Evolutionary conservation across 1,284 basidiomycete genomes (phyloP).

Genomic region (Trametes versicolor): DNA sequence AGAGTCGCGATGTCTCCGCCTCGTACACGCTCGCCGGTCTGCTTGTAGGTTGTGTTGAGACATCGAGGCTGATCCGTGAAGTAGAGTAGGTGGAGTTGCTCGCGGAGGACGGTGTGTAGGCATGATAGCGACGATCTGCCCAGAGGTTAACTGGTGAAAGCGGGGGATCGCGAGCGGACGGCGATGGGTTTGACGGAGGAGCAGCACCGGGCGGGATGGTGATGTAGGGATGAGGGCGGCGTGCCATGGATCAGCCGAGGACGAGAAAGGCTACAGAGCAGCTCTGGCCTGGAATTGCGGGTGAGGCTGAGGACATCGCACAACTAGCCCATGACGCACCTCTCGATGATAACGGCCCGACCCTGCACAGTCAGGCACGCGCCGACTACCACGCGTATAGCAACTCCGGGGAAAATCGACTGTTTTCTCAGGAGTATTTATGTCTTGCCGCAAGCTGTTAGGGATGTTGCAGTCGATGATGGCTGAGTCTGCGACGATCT

Average conservation of each 20-base stretch:
- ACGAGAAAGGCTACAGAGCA: constrained; percentile 24
- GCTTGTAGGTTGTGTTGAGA: constrained; percentile 45
- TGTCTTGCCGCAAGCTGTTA: background rate
- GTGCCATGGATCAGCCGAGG: constrained; percentile 32
- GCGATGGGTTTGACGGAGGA: constrained; percentile 44
- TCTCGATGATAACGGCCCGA: constrained; percentile 25
- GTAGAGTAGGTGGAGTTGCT: constrained; percentile 37
- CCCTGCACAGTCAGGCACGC: constrained; percentile 17
- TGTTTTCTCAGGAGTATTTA: background rate
- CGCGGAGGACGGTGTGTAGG: constrained; percentile 33
- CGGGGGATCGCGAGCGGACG: constrained; percentile 41
- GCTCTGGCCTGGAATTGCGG: constrained; percentile 8
- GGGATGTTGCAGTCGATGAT: background rate
- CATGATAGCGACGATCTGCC: constrained; percentile 38
- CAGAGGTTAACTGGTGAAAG: constrained; percentile 44
- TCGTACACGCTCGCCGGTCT: constrained; percentile 53
- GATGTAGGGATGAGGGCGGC: constrained; percentile 49
- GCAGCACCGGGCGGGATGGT: constrained; percentile 50
- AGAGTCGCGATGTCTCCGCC: constrained; percentile 41
- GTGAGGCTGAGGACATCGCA: constrained; percentile 14
- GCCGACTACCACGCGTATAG: constrained; percentile 1
- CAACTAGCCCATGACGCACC: constrained; percentile 21
- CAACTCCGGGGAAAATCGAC: background rate
- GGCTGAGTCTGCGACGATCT: background rate
- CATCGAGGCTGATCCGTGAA: constrained; percentile 43